Evolutionary conservation across 768 basidiomycete genomes (phyloP), one percentile per base, ranked within the genome.

Genomic region (button mushroom (Agaricus bisporus)): DNA sequence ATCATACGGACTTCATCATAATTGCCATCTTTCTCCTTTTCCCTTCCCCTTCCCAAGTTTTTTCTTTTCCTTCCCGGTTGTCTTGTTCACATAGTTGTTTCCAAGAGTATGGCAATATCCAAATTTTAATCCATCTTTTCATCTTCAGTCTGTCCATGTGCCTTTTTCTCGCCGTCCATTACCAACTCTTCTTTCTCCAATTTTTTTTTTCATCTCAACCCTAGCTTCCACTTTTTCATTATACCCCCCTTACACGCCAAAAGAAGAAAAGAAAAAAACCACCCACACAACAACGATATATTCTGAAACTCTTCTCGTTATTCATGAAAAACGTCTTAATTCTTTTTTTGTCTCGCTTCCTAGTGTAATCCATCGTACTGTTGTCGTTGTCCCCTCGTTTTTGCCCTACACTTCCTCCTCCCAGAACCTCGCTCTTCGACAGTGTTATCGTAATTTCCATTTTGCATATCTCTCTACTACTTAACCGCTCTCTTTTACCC

Each of bases 221-320:
- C 46, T 51, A n/a, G n/a, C n/a, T 59, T 12, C 17, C 58, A 49
- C 35, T 54, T 51, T 52, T 54, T 32, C 32, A 32, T 32, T 32
- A 32, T 32, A 32, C 53, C 61, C 51, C 51, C n/a, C 41, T n/a
- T 28, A 11, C 35, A 26, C 49, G 15, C 41, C 49, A 45, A 44
- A 20, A 20, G 26, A 22, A 22, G 44, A 26, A 26, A 44, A 14
- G 14, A 36, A 49, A 26, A 49, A 26, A 26, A 45, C 22, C 38
- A 7, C 36, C 36, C 49, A 26, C 26, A 26, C 49, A 17, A 18
- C 39, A 32, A 26, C 41, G 14, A n/a, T n/a, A n/a, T n/a, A n/a
- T n/a, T n/a, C n/a, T n/a, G n/a, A 44, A 29, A 28, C 35, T 41
- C 39, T 47, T 35, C 36, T 50, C 3, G 14, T 41, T 20, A 28